Conservation (phyloP, 139 green algal species). For the Volvox reticuliferus region DNA sequence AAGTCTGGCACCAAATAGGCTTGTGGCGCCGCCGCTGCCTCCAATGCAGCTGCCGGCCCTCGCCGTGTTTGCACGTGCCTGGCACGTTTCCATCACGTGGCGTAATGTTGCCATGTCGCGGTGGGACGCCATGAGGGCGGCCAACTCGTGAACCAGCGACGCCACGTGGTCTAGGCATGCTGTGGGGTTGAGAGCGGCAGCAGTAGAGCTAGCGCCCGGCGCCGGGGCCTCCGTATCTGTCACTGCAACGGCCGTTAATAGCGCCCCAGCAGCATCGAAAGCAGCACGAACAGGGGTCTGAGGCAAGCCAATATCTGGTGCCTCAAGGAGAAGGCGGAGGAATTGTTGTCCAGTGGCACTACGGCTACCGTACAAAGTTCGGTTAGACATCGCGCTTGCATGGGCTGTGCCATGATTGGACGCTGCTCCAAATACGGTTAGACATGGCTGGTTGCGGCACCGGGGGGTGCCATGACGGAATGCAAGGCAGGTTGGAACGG, state of each 20-base stretch:
- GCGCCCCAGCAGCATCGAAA: too few species aligned
- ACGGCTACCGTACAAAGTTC: slow-evolving; percentile 31
- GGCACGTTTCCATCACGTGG: background rate
- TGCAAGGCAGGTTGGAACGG: too few species aligned
- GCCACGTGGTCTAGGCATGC: background rate
- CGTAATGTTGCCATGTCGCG: background rate
- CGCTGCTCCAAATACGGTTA: too few species aligned
- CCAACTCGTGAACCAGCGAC: background rate
- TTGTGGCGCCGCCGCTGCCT: background rate
- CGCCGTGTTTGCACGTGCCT: background rate
- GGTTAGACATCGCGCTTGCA: background rate
- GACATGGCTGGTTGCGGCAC: too few species aligned
- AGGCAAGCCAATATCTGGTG: background rate
- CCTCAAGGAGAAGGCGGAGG: background rate
- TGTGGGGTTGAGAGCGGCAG: background rate
- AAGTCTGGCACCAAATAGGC: background rate
- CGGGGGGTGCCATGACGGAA: too few species aligned
- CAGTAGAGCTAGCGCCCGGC: background rate
- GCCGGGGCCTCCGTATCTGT: background rate
- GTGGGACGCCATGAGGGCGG: background rate
- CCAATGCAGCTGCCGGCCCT: background rate
- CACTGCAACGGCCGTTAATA: too few species aligned
- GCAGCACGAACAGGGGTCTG: too few species aligned
- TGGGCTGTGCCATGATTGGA: too few species aligned
- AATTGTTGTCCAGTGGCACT: background rate